A percentile compares a stretch with the other conserved stretches of the same genome.
These are phyloP conservation scores for Tricladium varicosporioides DNA, from an alignment of 2,329 filamentous ascomycete species.

Conservation along the genomic window DNA sequence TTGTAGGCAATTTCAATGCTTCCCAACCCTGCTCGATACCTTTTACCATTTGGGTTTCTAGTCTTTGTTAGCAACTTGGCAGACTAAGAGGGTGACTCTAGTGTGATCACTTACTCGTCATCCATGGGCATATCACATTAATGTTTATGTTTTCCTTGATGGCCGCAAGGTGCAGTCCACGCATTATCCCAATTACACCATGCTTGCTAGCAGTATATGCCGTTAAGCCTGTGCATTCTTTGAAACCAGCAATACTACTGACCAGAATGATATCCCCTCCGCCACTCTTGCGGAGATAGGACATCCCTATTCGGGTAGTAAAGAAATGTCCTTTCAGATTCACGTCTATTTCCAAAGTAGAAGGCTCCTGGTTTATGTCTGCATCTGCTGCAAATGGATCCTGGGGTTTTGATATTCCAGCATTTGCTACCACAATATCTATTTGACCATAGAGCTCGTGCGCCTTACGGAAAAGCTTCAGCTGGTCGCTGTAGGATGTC, in stretches of 20 bases:
- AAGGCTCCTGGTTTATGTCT: slow-evolving; percentile 7
- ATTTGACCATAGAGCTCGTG: slow-evolving; percentile 19
- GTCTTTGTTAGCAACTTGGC: background rate
- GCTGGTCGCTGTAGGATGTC: slow-evolving; percentile 20
- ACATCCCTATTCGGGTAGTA: slow-evolving; percentile 13
- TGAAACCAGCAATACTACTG: slow-evolving; percentile 17
- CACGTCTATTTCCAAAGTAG: slow-evolving; percentile 18
- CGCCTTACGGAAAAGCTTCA: slow-evolving; percentile 20
- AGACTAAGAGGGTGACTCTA: background rate
- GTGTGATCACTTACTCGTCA: slow-evolving; percentile 17
- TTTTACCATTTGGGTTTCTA: slow-evolving; percentile 18
- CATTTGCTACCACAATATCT: slow-evolving; percentile 28
- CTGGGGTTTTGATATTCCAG: slow-evolving; percentile 18
- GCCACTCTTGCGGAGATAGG: slow-evolving; percentile 14
- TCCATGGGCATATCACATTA: slow-evolving; percentile 26
- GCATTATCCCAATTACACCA: slow-evolving; percentile 22
- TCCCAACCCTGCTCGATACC: slow-evolving; percentile 17
- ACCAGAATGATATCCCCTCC: slow-evolving; percentile 16
- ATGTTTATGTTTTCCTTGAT: slow-evolving; percentile 21
- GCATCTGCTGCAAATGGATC: slow-evolving; percentile 13
- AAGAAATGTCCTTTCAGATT: slow-evolving; percentile 17
- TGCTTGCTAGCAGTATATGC: slow-evolving; percentile 21
- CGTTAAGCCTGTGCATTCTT: slow-evolving; percentile 17
- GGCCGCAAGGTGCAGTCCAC: slow-evolving; percentile 15
- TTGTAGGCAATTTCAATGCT: background rate